Percentiles rank a stretch among this genome's conserved stretches.
Evolutionary conservation across 495 filamentous ascomycete species (phyloP).

Genomic region (Aspergillus bertholletiae): DNA sequence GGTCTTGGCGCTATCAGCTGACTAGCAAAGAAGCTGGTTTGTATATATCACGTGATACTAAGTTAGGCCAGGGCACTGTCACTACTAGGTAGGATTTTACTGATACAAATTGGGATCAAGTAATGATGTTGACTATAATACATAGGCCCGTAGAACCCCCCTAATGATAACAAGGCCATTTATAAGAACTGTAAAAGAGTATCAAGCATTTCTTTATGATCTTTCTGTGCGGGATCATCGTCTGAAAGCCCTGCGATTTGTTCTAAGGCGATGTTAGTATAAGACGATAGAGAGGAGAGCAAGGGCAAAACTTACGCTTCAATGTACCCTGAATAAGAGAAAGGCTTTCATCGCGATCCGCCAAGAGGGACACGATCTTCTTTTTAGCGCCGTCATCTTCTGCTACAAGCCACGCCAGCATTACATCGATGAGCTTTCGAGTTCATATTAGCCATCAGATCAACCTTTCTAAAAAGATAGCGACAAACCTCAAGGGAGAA

Average conservation of each 20-base stretch:
- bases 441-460: conserved; percentile 6
- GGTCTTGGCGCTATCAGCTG: conserved; percentile 1
- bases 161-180: background rate
- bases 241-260: conserved; percentile 62
- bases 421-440: conserved; percentile 69
- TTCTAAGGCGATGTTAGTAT: conserved; percentile 34
- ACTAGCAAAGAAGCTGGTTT: background rate
- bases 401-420: conserved; percentile 88
- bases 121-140: conserved; percentile 8
- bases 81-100: background rate
- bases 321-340: conserved; percentile 63
- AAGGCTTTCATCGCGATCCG: conserved; percentile 64
- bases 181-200: conserved; percentile 61
- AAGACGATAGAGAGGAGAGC: background rate
- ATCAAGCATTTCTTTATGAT: conserved; percentile 66
- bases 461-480: background rate
- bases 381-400: conserved; percentile 79
- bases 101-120: too few species aligned
- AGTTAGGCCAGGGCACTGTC: background rate
- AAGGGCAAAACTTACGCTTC: conserved; percentile 46
- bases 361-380: conserved; percentile 60
- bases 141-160: background rate
- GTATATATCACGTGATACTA: conserved; percentile 13
- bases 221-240: conserved; percentile 53
- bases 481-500: conserved; percentile 67